Conservation (phyloP, 192 early-diverging fungal species). For the Mortierella antarctica region DNA sequence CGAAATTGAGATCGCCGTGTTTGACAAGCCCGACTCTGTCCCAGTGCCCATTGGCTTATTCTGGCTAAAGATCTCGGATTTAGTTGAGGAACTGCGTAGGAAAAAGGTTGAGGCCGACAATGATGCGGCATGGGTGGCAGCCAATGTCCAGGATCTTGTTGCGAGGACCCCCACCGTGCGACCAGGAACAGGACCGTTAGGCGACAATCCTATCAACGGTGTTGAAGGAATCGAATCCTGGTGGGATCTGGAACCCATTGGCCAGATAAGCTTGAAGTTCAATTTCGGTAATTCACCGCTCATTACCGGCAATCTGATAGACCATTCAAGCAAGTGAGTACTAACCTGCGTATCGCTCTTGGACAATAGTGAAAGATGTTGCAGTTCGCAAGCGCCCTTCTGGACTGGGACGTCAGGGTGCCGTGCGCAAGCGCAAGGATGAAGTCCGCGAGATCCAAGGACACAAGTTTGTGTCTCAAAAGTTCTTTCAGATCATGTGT, state of each 20-base stretch:
- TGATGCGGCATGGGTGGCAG: constrained; percentile 64
- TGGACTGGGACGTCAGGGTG: constrained; percentile 78
- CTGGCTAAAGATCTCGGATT: constrained; percentile 95
- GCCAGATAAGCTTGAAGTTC: constrained; percentile 86
- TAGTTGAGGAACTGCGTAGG: constrained; percentile 86
- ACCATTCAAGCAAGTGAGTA: neutral
- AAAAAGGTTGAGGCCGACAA: constrained; percentile 76
- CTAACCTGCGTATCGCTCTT: neutral
- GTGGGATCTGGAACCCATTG: constrained; percentile 94
- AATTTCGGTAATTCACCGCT: constrained; percentile 74
- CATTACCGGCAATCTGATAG: neutral
- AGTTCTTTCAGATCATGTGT: constrained; percentile 97
- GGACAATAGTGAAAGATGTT: constrained; percentile 59
- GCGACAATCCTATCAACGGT: constrained; percentile 52
- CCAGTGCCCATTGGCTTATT: constrained; percentile 82
- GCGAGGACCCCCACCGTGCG: constrained; percentile 19
- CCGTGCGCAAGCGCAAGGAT: constrained; percentile 84
- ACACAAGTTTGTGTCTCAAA: constrained; percentile 91
- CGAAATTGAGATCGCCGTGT: constrained; percentile 93
- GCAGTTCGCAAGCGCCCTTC: constrained; percentile 62
- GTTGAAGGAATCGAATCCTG: constrained; percentile 78
- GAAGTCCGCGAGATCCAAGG: constrained; percentile 90
- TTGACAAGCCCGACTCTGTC: constrained; percentile 80
- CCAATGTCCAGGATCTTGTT: constrained; percentile 41
- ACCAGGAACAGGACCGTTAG: constrained; percentile 45